Evolutionary conservation across 768 basidiomycete species (phyloP), one percentile per base, ranked within the genome.

Genomic region (Panellus pusillus): DNA sequence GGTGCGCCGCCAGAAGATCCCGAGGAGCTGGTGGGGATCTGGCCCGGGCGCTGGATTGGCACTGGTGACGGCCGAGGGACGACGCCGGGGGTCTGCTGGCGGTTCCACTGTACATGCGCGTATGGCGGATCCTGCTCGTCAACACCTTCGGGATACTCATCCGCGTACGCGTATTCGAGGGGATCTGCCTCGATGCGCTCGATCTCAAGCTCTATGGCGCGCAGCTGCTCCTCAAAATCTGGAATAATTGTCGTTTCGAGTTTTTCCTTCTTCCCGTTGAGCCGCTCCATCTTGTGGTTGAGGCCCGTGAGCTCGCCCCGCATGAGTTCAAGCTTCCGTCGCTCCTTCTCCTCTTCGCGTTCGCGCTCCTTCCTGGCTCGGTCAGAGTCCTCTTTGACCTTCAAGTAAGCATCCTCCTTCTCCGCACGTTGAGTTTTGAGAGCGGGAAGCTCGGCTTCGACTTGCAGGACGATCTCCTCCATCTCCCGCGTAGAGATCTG

Each of bases 191-290:
- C 73, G 9, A 69, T 67, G 32, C 65, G 66, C 63, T 84, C 82
- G 18, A 89, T 79, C 67, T 91, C 85, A 20, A 72, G 71, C 60
- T 81, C 78, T 45, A 89, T 69, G 39, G 79, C 79, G 54, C 72
- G 72, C 44, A 92, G 72, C 66, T 85, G 81, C 44, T 80, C 78
- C 68, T 90, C 89, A 38, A 93, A 74, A 55, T 88, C 88, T 1
- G 77, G 77, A 15, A 93, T 74, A 13, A 78, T 71, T 28, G 70
- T 70, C 5, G 63, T 70, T 63, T 89, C 87, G 47, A 91, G 67
- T 65, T 79, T 87, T 47, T 91, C 89, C 63, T 77, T 78, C 72
- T 84, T 87, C 51, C 70, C 74, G 27, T 66, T 75, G 48, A 92
- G 68, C 63, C 81, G 83, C 54, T 96, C 93, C 54, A 92, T 69